Percentiles rank a stretch among this genome's conserved stretches.
Evolutionary conservation across 345 rosid genomes (phyloP).

Genomic region (Bruguiera gymnorhiza): DNA sequence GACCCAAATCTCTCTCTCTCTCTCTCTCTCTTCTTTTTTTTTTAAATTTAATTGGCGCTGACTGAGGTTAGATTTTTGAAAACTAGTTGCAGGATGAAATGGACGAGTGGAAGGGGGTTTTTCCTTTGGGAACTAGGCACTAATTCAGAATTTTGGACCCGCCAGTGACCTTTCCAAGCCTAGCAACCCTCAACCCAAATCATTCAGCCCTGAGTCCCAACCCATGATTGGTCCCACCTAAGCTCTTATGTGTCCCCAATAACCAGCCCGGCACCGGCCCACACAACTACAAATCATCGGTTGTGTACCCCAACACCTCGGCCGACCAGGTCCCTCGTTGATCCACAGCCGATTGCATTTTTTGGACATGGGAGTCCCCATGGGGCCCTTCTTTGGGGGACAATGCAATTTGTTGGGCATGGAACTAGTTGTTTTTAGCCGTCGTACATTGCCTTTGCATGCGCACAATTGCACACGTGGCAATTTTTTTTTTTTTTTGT

Average conservation of each 20-base stretch:
- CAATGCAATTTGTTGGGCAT: constrained; percentile 34
- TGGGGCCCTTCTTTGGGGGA: constrained; percentile 23
- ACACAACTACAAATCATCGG: constrained; percentile 40
- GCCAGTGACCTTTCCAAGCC: constrained; percentile 4
- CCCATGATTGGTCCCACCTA: constrained; percentile 37
- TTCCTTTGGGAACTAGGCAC: no score
- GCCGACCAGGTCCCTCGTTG: constrained; percentile 36
- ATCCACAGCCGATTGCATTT: constrained; percentile 13
- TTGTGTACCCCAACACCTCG: constrained; percentile 48
- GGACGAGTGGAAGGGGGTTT: no score
- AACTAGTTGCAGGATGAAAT: no score
- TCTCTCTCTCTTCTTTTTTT: neutral
- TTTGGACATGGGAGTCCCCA: constrained; percentile 46
- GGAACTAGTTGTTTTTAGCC: constrained; percentile 44
- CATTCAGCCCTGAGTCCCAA: constrained; percentile 18
- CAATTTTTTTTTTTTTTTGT: neutral
- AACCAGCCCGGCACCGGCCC: constrained; percentile 43
- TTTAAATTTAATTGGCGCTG: no score
- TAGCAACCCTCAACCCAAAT: constrained; percentile 21
- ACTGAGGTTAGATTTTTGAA: no score
- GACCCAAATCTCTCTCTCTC: constrained; percentile 3
- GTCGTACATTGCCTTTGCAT: constrained; percentile 51
- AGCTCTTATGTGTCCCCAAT: constrained; percentile 38
- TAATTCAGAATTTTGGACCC: constrained; percentile 19
- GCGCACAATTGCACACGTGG: constrained; percentile 33